Conservation (phyloP, 1,139 yeast species). For the Suhomyces kunorum region DNA sequence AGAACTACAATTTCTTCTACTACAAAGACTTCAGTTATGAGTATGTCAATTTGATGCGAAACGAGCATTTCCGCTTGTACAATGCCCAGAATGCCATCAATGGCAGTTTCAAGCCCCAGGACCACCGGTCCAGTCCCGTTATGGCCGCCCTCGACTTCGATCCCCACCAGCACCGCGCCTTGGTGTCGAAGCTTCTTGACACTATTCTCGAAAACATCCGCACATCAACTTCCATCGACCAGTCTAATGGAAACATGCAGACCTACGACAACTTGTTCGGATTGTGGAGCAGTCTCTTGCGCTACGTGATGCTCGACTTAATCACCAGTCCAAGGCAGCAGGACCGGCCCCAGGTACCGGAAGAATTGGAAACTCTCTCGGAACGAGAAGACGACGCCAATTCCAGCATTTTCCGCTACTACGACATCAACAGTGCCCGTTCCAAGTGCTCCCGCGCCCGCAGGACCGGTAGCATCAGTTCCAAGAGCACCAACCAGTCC, state of each 20-base stretch:
- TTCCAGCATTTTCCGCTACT: constrained; percentile 8
- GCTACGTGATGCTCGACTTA: constrained; percentile 19
- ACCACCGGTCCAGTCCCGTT: background rate
- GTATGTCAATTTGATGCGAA: constrained; percentile 27
- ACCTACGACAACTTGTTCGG: constrained; percentile 15
- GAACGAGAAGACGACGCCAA: constrained; percentile 3
- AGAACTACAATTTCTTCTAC: constrained; percentile 25
- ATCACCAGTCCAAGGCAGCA: constrained; percentile 8
- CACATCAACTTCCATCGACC: constrained; percentile 10
- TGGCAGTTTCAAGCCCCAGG: constrained; percentile 1
- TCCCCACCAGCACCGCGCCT: constrained; percentile 6
- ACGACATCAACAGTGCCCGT: constrained; percentile 2
- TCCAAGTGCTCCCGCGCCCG: background rate
- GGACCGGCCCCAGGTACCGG: background rate
- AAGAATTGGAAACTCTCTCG: background rate
- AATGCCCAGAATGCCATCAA: constrained; percentile 11
- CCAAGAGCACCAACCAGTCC: constrained; percentile 16
- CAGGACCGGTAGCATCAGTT: constrained; percentile 14
- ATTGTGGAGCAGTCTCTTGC: constrained; percentile 24
- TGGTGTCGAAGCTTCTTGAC: constrained; percentile 18
- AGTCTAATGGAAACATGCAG: constrained; percentile 4
- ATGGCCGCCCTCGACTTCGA: background rate
- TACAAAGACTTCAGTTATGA: constrained; percentile 30
- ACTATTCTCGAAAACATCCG: constrained; percentile 20
- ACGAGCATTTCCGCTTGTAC: constrained; percentile 23